Evolutionary conservation across 2,329 filamentous ascomycete species (phyloP), one percentile per base, ranked within the genome.

Genomic region (Colletotrichum sp.): DNA sequence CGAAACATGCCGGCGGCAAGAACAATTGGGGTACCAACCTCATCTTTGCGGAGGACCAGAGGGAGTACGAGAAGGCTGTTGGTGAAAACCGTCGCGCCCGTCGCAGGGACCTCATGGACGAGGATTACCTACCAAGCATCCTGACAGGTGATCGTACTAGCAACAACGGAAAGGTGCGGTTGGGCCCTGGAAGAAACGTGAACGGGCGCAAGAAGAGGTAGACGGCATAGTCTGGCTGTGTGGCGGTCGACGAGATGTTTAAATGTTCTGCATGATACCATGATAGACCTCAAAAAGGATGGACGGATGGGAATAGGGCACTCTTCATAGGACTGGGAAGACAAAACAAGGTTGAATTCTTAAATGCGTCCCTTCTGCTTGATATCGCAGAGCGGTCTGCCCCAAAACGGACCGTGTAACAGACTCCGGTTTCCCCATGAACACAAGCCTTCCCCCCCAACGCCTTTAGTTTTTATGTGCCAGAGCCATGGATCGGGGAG

Each of bases 21-120:
- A 92, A 93, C 57, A 95, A 95, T 19, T 98, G 97, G 95, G 96
- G 96, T 12, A 90, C 91, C 55, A 92, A 93, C 44, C 87, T 99
- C 78, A 95, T 99, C 70, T 87, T 99, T 12, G 93, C 96, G 0
- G 96, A 98, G 86, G 97, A 99, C 83, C 97, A 99, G 88, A 98
- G 98, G 87, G 97, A 99, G 87, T 98, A 94, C 84, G 84, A 91
- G 57, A 88, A 90, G 78, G 93, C 93, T 69, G 83, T 91, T 19
- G 90, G 90, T 5, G 90, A 93, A 79, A 91, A 94, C 82, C 91
- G 90, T 80, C 91, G 94, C 80, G 88, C 87, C 69, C 93, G 93
- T 81, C 92, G 94, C 83, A 93, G 92, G 82, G 95, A 98, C 85
- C 86, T 98, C 72, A 98, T 98, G 96, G 96, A 98, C 82, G 93